Conservation (phyloP, 2,329 filamentous ascomycete species). For the Fusarium begoniae region DNA sequence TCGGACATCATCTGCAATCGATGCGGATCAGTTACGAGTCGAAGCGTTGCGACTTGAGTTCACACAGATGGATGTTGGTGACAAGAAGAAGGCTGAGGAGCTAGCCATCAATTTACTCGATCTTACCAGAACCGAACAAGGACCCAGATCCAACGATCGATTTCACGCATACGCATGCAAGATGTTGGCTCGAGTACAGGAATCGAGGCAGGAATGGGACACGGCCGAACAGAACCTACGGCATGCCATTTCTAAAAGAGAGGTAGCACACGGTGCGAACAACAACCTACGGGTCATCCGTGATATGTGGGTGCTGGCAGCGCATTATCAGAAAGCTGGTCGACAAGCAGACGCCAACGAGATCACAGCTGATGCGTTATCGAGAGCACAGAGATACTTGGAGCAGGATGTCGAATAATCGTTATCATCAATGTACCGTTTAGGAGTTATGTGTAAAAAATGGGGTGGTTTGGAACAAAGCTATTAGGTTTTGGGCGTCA, state of each 20-base stretch:
- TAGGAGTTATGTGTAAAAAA: constrained; percentile 3
- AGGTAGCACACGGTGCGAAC: constrained; percentile 48
- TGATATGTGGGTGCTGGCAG: constrained; percentile 52
- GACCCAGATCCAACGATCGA: constrained; percentile 44
- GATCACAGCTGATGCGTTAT: constrained; percentile 47
- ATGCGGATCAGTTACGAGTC: constrained; percentile 43
- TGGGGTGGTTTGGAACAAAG: neutral
- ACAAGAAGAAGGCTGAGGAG: constrained; percentile 45
- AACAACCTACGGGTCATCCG: constrained; percentile 50
- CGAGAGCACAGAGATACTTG: constrained; percentile 46
- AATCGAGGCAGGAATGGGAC: constrained; percentile 46
- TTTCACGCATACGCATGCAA: constrained; percentile 52
- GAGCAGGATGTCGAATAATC: constrained; percentile 33
- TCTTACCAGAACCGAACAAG: constrained; percentile 36
- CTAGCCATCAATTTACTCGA: constrained; percentile 44
- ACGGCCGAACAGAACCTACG: constrained; percentile 47
- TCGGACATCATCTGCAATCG: constrained; percentile 8
- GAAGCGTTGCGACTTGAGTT: constrained; percentile 50
- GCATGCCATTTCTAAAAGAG: constrained; percentile 47
- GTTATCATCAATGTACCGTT: neutral
- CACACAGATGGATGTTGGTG: constrained; percentile 51
- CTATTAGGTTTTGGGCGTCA: constrained; percentile 9
- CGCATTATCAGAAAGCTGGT: constrained; percentile 46
- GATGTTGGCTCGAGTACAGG: constrained; percentile 49
- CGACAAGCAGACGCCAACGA: constrained; percentile 40